Evolutionary conservation across 2,329 filamentous ascomycete species (phyloP), one percentile per base, ranked within the genome.

Genomic region (Colletotrichum tamarilloi): DNA sequence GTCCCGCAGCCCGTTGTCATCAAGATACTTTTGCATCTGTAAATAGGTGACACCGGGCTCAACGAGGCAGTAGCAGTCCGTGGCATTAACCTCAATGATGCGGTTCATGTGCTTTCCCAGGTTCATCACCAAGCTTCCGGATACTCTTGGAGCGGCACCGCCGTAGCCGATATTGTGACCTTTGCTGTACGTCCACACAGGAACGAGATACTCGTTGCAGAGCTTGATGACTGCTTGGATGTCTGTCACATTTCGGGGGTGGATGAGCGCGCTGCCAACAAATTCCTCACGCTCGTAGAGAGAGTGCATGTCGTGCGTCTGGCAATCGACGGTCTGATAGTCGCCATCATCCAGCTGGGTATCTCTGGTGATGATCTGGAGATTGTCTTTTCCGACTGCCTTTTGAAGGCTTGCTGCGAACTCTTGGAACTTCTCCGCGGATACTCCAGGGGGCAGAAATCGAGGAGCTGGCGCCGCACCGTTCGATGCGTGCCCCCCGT

Each of bases 1-100:
- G 26, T 83, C 73, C 14, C 80, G 77, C 5, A 87, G 76, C 26
- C 82, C 81, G 63, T 82, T 78, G 76, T 82, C 78, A 73, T 83
- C 79, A n/a, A 89, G 78, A 64, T 87, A 82, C n/a, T 89, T 82
- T 73, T 90, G 83, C 8, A 90, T 80, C 32, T 84, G 83, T 67
- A 85, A 84, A 76, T 85, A 90, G 0, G 87, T 87, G 0, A 90
- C 88, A 1, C 89, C 88, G 0, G 89, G 89, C 76, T 90, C 88
- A 5, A 91, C 83, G 0, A 90, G 79, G 55, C 83, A 86, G 67
- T 83, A 88, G 24, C 85, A 86, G 55, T 84, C 84, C 19, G 87
- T 84, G 0, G 81, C 82, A 76, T 88, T 85, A 16, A 90, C 84
- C 49, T 88, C 82, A 9, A 90, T 76, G 9, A 91, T 83, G 75